Percentiles rank a stretch among this genome's conserved stretches.
phyloP scores from a whole-genome alignment of 148 eudicot genomes.

The Polygonum maritimum region DNA sequence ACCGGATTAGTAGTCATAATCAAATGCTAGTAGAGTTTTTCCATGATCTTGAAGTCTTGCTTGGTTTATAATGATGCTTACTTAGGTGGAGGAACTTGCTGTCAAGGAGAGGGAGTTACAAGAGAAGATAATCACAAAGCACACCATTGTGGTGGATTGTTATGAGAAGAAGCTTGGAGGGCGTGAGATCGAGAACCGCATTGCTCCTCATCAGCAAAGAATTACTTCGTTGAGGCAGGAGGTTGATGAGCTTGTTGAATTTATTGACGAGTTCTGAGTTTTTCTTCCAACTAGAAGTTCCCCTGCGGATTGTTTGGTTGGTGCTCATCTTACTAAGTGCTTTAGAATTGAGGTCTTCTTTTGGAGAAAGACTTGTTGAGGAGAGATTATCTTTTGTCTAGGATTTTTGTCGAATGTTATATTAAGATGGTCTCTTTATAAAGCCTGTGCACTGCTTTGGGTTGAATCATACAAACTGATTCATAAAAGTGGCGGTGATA shows the following conservation, averaged over 20 bases:
- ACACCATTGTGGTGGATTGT: slow-evolving; percentile 63
- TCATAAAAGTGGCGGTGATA: neutral
- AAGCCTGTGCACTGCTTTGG: neutral
- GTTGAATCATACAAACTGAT: neutral
- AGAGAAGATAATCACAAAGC: slow-evolving; percentile 64
- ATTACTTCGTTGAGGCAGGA: slow-evolving; percentile 67
- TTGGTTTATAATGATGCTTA: slow-evolving; percentile 5
- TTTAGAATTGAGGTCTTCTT: neutral
- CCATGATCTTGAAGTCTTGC: neutral
- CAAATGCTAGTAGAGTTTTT: neutral
- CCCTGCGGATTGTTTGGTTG: neutral
- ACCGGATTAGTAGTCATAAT: neutral
- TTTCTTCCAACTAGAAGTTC: neutral
- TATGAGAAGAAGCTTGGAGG: slow-evolving; percentile 75
- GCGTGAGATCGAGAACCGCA: slow-evolving; percentile 73
- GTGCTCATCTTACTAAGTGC: neutral
- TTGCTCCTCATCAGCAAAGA: slow-evolving; percentile 73
- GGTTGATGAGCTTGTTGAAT: slow-evolving; percentile 78
- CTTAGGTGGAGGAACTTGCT: slow-evolving; percentile 73
- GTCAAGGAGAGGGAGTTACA: slow-evolving; percentile 84
- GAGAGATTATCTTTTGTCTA: neutral
- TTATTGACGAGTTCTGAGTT: slow-evolving; percentile 56
- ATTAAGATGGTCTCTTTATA: neutral
- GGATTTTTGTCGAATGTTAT: neutral
- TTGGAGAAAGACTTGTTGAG: slow-evolving; percentile 5